Base-by-base conservation (phyloP, 2,329 filamentous ascomycete genomes). In the Dryadomyces sulphureus region DNA sequence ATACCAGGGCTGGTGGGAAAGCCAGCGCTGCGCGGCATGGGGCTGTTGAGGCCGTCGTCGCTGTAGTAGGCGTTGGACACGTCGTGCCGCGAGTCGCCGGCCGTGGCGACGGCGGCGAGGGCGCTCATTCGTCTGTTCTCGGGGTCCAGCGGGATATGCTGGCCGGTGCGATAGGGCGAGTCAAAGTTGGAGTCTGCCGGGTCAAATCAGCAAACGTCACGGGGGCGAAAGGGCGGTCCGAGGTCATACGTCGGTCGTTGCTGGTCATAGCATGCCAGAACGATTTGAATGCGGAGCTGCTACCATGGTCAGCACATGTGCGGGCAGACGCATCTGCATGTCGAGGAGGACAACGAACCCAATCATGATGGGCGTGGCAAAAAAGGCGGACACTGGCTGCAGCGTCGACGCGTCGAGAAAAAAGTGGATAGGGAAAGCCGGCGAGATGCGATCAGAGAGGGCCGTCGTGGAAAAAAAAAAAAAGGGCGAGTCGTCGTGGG, bases 261-360 rank as follows among this genome's bases (percentile, higher is more conserved):
- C 77, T 81, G 64, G 77, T 81, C 75, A 81, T 92, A 55, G 84
- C 79, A 72, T 96, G 92, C 92, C 92, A 98, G 68, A 98, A 90
- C 51, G 84, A 84, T 65, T 84, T 84, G 65, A 92, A 84, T 65
- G 82, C 78, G 56, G 74, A 74, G 56, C 77, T 73, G 34, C 17
- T 38, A 6, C 7, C n/a, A n/a, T n/a, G 2, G 39, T 22, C n/a
- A 21, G 19, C 16, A 35, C 14, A 21, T 14, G 32, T 4, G 19
- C 17, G 6, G 48, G 40, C n/a, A 8, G 16, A 7, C 25, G 17
- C 27, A 25, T 9, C 8, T 2, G 5, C 20, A 25, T 30, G 27
- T 30, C 7, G 27, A 32, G 4, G 22, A 21, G 32, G 7, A 7
- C n/a, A n/a, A 47, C 45, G 43, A 21, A 47, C 45, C 41, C 3